Percentiles rank a stretch among this genome's conserved stretches.
Evolutionary conservation across 2,329 filamentous ascomycete genomes (phyloP).

Genomic region (Periconia sp.): DNA sequence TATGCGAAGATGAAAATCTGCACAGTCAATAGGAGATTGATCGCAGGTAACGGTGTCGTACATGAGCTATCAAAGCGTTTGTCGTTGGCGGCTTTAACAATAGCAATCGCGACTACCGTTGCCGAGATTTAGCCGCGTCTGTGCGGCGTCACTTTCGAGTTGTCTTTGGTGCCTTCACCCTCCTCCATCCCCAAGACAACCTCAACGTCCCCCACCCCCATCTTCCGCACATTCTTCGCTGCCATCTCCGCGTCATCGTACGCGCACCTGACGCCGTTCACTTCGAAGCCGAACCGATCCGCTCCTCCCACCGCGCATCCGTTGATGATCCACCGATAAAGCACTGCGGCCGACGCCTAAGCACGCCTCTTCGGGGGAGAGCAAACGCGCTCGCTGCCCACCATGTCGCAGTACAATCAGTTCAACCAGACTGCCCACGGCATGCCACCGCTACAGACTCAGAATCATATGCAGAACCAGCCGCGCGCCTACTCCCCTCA

Average conservation of each 20-base stretch:
- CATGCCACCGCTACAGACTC: constrained; percentile 38
- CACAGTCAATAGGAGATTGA: too few relatives aligned
- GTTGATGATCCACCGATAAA: constrained; percentile 29
- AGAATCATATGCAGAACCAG: constrained; percentile 44
- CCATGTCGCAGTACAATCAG: constrained; percentile 37
- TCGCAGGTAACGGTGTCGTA: too few relatives aligned
- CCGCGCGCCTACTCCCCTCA: constrained; percentile 42
- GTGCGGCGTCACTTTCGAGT: constrained; percentile 21
- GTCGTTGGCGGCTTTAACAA: too few relatives aligned
- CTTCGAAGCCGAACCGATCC: not conserved
- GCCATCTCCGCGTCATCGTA: not conserved
- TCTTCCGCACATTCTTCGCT: constrained; percentile 6
- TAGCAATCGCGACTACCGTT: not conserved
- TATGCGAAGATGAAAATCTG: too few relatives aligned
- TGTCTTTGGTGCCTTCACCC: constrained; percentile 7
- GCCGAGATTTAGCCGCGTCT: constrained; percentile 24
- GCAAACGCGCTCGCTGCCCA: constrained; percentile 25
- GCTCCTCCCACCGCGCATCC: not conserved
- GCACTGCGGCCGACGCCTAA: constrained; percentile 3
- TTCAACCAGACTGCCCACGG: constrained; percentile 30
- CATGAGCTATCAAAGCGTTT: too few relatives aligned
- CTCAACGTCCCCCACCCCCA: constrained; percentile 6
- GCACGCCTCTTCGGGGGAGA: constrained; percentile 24
- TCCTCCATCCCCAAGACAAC: constrained; percentile 9
- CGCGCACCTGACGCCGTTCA: not conserved